Base-by-base conservation (phyloP, 306 rosid genomes). In the Geum urbanum region DNA sequence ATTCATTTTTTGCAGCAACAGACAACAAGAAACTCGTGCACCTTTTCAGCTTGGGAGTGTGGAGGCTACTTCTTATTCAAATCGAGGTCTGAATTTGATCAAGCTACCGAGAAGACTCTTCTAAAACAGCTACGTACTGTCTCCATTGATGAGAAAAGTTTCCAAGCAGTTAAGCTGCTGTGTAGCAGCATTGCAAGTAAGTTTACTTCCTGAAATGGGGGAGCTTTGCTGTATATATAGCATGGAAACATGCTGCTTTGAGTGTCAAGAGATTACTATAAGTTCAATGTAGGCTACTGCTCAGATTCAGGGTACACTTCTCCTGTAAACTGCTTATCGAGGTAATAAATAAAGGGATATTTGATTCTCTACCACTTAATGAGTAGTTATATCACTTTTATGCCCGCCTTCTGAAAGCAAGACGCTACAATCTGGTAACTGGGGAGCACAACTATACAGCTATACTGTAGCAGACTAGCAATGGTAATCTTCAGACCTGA, bases 21-120 rank as follows among this genome's bases (percentile, higher is more conserved):
- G 53, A 19, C 66, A 6, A 56, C 57, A 24, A 35, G 54, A 54
- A 65, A 65, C 63, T 40, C 71, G 4, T 32, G 72, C 61, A 63
- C 63, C 58, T 79, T 73, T 15, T 77, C 85, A 41, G 81, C 82
- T 57, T 81, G 82, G 82, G 82, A 81, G 60, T 81, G 85, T 51
- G 80, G 85, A 14, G 85, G 82, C 4, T 81, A 81, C 75, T 81
- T 73, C 62, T 50, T 77, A 63, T 77, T 69, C 50, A 74, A 46
- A 45, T 69, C 82, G 6, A 81, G 67, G 69, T 49, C 82, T 10
- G 82, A 74, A 59, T 81, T 73, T 52, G 76, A 77, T 58, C 71
- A 68, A 52, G 79, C 76, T 59, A 73, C 77, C 5, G 85, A 81
- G 55, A 64, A 37, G 41, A 46, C 56, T 27, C 46, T 69, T 61